Evolutionary conservation across 2,329 filamentous ascomycete genomes (phyloP).

Genomic region (Sporothrix protearum): DNA sequence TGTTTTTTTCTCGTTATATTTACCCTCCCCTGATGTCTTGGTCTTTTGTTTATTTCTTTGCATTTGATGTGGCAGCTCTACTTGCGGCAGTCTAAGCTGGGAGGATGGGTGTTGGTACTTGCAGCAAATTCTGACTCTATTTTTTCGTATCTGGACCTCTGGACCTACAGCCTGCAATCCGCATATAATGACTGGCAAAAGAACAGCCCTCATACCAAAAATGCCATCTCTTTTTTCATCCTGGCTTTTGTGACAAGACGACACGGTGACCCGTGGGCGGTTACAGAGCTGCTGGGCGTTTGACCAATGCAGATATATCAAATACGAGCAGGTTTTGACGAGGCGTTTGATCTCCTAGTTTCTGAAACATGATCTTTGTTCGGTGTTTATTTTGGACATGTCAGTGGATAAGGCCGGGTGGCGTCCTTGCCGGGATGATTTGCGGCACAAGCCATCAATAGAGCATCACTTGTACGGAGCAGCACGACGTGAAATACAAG

Average conservation of each 20-base stretch:
- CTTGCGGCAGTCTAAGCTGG: neutral
- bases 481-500: neutral
- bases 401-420: neutral
- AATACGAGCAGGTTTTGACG: neutral
- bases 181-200: neutral
- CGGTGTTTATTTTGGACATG: neutral
- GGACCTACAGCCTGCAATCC: neutral
- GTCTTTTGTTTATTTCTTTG: constrained; percentile 1
- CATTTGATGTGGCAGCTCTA: neutral
- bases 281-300: neutral
- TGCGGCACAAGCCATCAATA: neutral
- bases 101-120: neutral
- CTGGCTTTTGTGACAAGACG: neutral
- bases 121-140: constrained; percentile 3
- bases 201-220: neutral
- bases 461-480: neutral
- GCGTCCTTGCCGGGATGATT: neutral
- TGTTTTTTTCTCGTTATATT: neutral
- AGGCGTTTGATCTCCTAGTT: constrained; percentile 8
- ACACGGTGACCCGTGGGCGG: neutral
- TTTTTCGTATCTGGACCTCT: neutral
- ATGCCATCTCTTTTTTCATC: neutral
- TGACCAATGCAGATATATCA: neutral
- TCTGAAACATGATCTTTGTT: constrained; percentile 10
- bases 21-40: neutral